Percentiles rank a stretch among this genome's conserved stretches.
Conservation (phyloP, 768 basidiomycete species). For the Chiua virens region DNA sequence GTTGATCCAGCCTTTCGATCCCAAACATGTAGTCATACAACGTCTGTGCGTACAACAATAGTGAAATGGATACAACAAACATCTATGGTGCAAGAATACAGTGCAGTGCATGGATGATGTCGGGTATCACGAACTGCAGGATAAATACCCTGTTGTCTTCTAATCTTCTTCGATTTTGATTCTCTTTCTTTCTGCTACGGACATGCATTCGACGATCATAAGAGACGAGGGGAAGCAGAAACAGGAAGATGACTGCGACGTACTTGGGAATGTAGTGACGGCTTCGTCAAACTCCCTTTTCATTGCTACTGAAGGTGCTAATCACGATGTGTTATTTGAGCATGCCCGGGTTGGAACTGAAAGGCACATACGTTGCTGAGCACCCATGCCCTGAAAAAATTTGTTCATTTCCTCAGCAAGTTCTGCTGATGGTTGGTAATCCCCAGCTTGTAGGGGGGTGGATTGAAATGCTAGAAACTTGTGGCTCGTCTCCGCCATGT, state of each 20-base stretch:
- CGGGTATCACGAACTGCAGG: too few species aligned
- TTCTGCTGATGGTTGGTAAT: slow-evolving; percentile 8
- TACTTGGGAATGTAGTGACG: neutral
- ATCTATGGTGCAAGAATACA: too few species aligned
- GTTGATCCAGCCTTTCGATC: too few species aligned
- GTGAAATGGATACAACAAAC: too few species aligned
- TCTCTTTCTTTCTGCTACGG: slow-evolving; percentile 11
- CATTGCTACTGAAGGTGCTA: neutral
- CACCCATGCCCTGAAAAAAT: neutral
- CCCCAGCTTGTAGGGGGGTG: neutral
- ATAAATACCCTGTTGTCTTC: neutral
- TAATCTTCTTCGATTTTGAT: slow-evolving; percentile 19
- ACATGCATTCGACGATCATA: neutral
- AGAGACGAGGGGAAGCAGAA: neutral
- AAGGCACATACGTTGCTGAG: neutral
- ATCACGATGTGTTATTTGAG: too few species aligned
- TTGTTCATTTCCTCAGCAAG: slow-evolving; percentile 4
- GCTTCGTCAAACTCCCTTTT: slow-evolving; percentile 20
- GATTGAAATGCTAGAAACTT: neutral
- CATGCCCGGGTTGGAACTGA: neutral
- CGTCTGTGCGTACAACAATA: too few species aligned
- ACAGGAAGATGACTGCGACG: neutral
- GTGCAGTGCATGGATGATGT: too few species aligned
- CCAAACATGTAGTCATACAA: too few species aligned
- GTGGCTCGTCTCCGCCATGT: neutral